These are phyloP conservation scores for Kalanchoe fedtschenkoi DNA, from an alignment of 164 flowering plant genomes.

Conservation along the genomic window DNA sequence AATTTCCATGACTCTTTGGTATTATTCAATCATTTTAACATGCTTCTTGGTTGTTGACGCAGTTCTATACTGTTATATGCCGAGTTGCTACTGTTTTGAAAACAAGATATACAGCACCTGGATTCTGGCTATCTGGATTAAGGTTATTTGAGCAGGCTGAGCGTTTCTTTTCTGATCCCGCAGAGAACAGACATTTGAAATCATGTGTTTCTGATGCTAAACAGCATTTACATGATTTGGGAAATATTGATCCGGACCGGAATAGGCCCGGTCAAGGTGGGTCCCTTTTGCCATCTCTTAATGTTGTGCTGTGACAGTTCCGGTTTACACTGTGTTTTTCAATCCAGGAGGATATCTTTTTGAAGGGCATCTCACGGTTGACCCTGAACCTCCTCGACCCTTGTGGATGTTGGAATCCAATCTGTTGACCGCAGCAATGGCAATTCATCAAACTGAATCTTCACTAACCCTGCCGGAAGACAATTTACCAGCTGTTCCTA, in stretches of 20 bases:
- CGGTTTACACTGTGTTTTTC: not conserved
- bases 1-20: not conserved
- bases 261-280: conserved; percentile 20
- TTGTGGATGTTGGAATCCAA: conserved; percentile 65
- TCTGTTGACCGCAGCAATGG: conserved; percentile 30
- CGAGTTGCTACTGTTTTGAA: conserved; percentile 68
- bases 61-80: conserved; percentile 68
- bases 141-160: conserved; percentile 56
- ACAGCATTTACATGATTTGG: conserved; percentile 41
- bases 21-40: not conserved
- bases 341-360: conserved; percentile 57
- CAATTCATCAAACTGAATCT: conserved; percentile 32
- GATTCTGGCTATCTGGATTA: conserved; percentile 65
- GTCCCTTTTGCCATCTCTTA: not conserved
- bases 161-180: conserved; percentile 25
- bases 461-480: conserved; percentile 22
- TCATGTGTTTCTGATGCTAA: conserved; percentile 49
- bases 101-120: conserved; percentile 64
- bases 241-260: conserved; percentile 23
- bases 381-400: conserved; percentile 84
- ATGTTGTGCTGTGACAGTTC: not conserved
- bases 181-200: conserved; percentile 54
- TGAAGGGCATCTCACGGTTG: conserved; percentile 95
- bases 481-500: conserved; percentile 15
- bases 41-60: conserved; percentile 13